Evolutionary conservation across 1,284 basidiomycete species (phyloP).

Genomic region (Caloboletus firmus): DNA sequence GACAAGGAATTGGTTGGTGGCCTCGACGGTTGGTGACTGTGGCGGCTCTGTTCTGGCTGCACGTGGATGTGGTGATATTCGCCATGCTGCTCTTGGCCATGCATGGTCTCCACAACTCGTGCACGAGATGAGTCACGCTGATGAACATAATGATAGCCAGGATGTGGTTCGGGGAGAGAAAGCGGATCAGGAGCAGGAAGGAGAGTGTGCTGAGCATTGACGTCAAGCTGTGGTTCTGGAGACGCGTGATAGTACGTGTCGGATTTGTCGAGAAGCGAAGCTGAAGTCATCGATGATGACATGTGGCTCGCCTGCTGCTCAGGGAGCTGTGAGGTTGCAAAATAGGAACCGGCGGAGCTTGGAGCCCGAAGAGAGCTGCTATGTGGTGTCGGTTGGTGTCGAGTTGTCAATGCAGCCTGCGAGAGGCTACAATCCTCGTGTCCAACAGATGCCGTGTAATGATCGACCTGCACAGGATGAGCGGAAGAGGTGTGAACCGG

Average conservation of each 20-base stretch:
- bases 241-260: conserved; percentile 31
- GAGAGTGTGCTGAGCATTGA: conserved; percentile 28
- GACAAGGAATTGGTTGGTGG: conserved; percentile 20
- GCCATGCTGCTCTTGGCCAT: conserved; percentile 28
- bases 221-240: conserved; percentile 33
- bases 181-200: conserved; percentile 34
- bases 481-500: conserved; percentile 27
- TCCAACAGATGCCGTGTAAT: conserved; percentile 32
- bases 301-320: conserved; percentile 29
- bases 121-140: conserved; percentile 28
- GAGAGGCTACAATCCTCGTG: conserved; percentile 34
- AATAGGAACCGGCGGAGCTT: conserved; percentile 30
- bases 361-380: conserved; percentile 19
- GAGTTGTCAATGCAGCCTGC: conserved; percentile 26
- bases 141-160: conserved; percentile 34
- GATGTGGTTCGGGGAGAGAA: conserved; percentile 30
- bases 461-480: conserved; percentile 39
- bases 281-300: conserved; percentile 32
- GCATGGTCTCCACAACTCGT: conserved; percentile 29
- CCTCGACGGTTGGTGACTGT: conserved; percentile 19
- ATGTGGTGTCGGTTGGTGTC: conserved; percentile 23
- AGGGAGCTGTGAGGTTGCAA: conserved; percentile 26
- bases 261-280: conserved; percentile 28
- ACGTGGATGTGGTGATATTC: conserved; percentile 31
- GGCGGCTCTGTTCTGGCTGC: conserved; percentile 17